Conservation (phyloP, 73 alveolate species). For the Paramecium bursaria region DNA sequence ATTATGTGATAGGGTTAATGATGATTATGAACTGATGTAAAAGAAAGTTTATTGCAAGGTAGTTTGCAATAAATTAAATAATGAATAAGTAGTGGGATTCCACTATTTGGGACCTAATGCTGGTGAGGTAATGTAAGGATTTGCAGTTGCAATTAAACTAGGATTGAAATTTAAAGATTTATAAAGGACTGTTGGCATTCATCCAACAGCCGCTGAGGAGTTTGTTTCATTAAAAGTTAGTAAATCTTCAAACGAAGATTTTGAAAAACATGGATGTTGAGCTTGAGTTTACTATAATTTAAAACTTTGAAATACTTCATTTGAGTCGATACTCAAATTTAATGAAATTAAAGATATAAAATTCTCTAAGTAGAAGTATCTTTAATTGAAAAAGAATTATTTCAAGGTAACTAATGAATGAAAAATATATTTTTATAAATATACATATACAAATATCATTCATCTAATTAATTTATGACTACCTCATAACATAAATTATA, state of each 20-base stretch:
- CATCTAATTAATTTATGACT: slow-evolving; percentile 35
- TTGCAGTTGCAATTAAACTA: slow-evolving; percentile 93
- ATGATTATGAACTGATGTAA: slow-evolving; percentile 52
- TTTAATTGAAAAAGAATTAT: too few relatives aligned
- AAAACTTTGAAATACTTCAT: too few relatives aligned
- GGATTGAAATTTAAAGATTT: slow-evolving; percentile 92
- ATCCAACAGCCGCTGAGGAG: slow-evolving; percentile 98
- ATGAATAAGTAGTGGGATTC: slow-evolving; percentile 87
- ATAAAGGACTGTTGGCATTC: slow-evolving; percentile 93
- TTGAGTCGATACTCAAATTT: too few relatives aligned
- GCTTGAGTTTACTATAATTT: too few relatives aligned
- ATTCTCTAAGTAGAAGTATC: too few relatives aligned
- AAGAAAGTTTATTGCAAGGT: slow-evolving; percentile 82
- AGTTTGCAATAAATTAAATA: slow-evolving; percentile 74
- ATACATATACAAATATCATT: too few relatives aligned
- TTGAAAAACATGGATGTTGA: slow-evolving; percentile 94
- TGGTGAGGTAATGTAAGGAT: slow-evolving; percentile 93
- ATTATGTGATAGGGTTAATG: slow-evolving; percentile 54
- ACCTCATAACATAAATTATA: slow-evolving; percentile 55
- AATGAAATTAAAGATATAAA: too few relatives aligned
- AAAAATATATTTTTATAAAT: too few relatives aligned
- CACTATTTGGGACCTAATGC: slow-evolving; percentile 92
- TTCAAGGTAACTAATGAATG: too few relatives aligned
- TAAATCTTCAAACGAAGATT: slow-evolving; percentile 87
- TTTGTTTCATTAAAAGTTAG: slow-evolving; percentile 84